Evolutionary conservation across 441 rosid species (phyloP).

Genomic region (Adansonia grandidieri): DNA sequence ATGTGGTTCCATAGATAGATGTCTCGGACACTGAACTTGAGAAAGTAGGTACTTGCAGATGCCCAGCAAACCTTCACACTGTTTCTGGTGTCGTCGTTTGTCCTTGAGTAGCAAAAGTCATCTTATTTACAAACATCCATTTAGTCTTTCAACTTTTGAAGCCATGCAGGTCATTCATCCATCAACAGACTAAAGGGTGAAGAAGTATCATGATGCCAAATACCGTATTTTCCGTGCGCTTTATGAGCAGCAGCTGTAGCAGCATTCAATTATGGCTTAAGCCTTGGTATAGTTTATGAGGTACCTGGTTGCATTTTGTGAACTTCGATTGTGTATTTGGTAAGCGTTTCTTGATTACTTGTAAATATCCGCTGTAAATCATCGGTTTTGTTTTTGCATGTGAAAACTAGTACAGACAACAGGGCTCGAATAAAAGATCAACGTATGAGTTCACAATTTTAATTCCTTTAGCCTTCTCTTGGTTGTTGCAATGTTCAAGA

Average conservation of each 20-base stretch:
- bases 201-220: conserved; percentile 90
- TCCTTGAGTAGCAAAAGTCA: neutral
- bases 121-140: neutral
- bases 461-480: too few species aligned
- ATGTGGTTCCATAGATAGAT: neutral
- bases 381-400: neutral
- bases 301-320: neutral
- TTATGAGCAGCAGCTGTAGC: conserved; percentile 71
- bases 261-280: conserved; percentile 66
- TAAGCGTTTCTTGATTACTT: neutral
- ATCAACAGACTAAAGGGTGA: conserved; percentile 70
- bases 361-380: neutral
- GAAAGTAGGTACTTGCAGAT: neutral
- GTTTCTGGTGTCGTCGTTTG: neutral
- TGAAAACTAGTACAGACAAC: neutral
- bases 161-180: conserved; percentile 73
- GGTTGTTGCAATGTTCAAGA: too few species aligned
- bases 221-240: conserved; percentile 73
- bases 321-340: neutral
- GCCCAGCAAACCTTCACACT: neutral
- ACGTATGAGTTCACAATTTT: too few species aligned
- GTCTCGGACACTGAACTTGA: neutral
- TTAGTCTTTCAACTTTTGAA: neutral
- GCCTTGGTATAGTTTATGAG: conserved; percentile 52
- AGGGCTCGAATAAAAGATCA: too few species aligned